Percentiles rank a stretch among this genome's conserved stretches.
phyloP scores from a whole-genome alignment of 2,329 filamentous ascomycete genomes.

The Exserohilum turcica region DNA sequence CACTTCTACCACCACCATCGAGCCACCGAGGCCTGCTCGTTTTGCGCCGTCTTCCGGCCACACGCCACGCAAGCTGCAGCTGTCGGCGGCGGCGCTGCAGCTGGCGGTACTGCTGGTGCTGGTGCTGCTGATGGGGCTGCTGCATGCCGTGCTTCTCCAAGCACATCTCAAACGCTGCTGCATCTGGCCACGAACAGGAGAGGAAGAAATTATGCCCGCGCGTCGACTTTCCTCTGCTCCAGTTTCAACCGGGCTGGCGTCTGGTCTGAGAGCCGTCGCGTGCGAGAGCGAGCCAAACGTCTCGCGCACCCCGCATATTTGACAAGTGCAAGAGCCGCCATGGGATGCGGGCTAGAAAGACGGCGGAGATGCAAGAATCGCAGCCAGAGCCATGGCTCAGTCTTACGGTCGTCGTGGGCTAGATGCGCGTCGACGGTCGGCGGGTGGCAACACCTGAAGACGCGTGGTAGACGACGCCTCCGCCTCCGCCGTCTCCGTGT shows the following conservation, averaged over 20 bases:
- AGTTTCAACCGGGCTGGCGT: neutral
- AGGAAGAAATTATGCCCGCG: neutral
- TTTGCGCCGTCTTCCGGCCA: neutral
- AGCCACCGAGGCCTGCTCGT: conserved; percentile 11
- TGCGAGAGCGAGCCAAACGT: neutral
- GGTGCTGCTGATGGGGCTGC: conserved; percentile 7
- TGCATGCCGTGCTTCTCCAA: conserved; percentile 9
- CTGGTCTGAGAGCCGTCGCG: neutral
- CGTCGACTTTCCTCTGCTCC: neutral
- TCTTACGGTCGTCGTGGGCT: neutral
- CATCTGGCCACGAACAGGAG: conserved; percentile 9
- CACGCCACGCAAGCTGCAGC: too few species aligned
- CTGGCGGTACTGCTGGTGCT: conserved; percentile 11
- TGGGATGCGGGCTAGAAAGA: too few species aligned
- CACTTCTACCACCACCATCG: conserved; percentile 21
- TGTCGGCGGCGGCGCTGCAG: too few species aligned
- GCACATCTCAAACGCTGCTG: conserved; percentile 13
- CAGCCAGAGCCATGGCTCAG: neutral
- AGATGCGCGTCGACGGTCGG: neutral
- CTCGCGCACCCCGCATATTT: too few species aligned
- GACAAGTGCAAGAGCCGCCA: too few species aligned
- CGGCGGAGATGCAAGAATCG: neutral
- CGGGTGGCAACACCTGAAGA: neutral
- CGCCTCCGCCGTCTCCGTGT: neutral
- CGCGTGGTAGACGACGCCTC: neutral